phyloP scores from a whole-genome alignment of 192 early-diverging fungal genomes.

The Coemansia aciculifera region DNA sequence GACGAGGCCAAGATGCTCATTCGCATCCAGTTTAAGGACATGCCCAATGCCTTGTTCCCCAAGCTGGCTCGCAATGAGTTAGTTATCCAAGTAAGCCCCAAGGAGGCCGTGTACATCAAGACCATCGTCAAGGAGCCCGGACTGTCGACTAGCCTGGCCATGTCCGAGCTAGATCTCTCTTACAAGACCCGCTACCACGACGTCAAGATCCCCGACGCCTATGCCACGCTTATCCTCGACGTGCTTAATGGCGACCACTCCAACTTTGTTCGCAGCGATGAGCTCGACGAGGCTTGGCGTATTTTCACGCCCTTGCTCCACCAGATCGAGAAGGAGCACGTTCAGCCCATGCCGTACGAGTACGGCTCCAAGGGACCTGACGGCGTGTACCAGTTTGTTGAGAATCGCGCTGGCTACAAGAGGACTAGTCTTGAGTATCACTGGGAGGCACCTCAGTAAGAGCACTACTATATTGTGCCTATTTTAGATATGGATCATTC shows the following conservation, averaged over 20 bases:
- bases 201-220: conserved; percentile 91
- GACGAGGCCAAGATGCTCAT: conserved; percentile 88
- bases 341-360: conserved; percentile 66
- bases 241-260: conserved; percentile 85
- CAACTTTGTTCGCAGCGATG: conserved; percentile 89
- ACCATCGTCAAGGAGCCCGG: conserved; percentile 92
- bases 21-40: conserved; percentile 93
- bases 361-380: conserved; percentile 82
- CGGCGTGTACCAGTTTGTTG: conserved; percentile 65
- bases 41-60: conserved; percentile 75
- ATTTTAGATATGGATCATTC: background rate
- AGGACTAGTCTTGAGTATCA: conserved; percentile 39
- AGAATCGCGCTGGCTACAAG: conserved; percentile 42
- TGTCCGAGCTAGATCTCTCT: conserved; percentile 88
- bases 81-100: conserved; percentile 89
- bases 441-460: conserved; percentile 43
- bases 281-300: conserved; percentile 92
- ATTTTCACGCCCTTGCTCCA: conserved; percentile 95
- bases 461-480: background rate
- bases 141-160: conserved; percentile 71
- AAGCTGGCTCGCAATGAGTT: conserved; percentile 86
- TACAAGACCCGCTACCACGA: conserved; percentile 84
- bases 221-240: conserved; percentile 90
- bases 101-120: conserved; percentile 95
- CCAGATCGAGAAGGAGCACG: conserved; percentile 67